Base-by-base conservation (phyloP, 495 filamentous ascomycete genomes). In the Ramalina intermedia region DNA sequence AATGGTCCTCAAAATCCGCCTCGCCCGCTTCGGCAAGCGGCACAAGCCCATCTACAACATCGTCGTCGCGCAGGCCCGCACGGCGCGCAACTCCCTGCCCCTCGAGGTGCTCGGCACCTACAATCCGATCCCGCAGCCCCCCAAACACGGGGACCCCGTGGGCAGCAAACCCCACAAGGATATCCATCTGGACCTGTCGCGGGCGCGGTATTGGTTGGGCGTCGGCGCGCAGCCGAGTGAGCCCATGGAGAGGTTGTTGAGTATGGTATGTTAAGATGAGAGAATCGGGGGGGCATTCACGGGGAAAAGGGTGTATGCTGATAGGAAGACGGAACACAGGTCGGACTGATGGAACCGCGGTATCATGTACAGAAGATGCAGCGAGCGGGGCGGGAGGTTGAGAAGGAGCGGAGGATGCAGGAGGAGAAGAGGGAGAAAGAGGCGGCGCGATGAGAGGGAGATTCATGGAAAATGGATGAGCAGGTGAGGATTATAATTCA, bases 21-120 rank as follows among this genome's bases (percentile, higher is more conserved):
- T 98, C 57, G 82, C 91, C 43, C 91, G 91, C 70, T 94, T 96
- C 63, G 91, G 93, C 55, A 84, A 84, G 67, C 78, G 72, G 47
- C 85, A 90, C 63, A 58, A 73, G 23, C 90, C 91, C 3, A 82
- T 94, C 61, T 98, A 93, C 75, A 98, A 98, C 69, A 94, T 98
- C 53, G 87, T 96, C 46, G 87, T 98, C 49, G 75, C 87, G 20
- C 89, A 96, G 54, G 90, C 91, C n/a, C 79, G 90, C 48, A 79
- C 87, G 13, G 89, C 90, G 33, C 76, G 87, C 33, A 84, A 90
- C 66, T 80, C 78, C 60, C 81, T 81, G 55, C 91, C 91, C 6
- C 70, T 98, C 62, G 91, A 98, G 70, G 91, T 98, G 48, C 80
- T 33, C 1, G 29, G 29, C 29, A 96, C 93, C 50, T 95, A 94